Conservation (phyloP, 345 rosid genomes). For the Moricandia arvensis region DNA sequence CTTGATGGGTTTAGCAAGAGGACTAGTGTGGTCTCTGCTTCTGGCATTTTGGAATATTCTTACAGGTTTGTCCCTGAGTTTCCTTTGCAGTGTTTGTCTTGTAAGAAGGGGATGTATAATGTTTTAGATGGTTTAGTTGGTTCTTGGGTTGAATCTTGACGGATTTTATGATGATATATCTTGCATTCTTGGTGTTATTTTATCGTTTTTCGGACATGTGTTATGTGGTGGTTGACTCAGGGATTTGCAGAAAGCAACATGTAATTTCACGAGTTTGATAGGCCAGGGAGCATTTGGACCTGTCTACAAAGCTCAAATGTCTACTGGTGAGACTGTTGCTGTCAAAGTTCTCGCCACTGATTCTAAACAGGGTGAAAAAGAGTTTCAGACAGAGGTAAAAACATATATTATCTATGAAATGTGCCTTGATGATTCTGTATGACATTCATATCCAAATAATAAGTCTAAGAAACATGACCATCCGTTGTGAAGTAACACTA, state of each 20-base stretch:
- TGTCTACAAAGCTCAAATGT: conserved; percentile 96
- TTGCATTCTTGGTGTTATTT: conserved; percentile 7
- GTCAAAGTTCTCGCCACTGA: conserved; percentile 94
- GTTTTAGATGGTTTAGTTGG: neutral
- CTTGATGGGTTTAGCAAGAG: conserved; percentile 67
- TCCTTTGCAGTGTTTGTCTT: neutral
- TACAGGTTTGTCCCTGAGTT: conserved; percentile 54
- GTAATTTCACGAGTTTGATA: conserved; percentile 78
- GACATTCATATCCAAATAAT: neutral
- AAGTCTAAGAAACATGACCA: neutral
- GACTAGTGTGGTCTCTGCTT: conserved; percentile 56
- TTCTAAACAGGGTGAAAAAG: conserved; percentile 98
- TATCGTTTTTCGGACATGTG: neutral
- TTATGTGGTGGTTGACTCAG: conserved; percentile 40
- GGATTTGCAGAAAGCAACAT: conserved; percentile 96
- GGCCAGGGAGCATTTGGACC: conserved; percentile 96
- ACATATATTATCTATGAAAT: neutral
- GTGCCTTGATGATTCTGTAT: neutral
- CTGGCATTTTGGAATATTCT: conserved; percentile 94
- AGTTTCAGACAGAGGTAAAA: conserved; percentile 93
- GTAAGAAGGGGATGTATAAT: neutral
- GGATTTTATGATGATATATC: neutral
- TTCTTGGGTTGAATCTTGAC: neutral
- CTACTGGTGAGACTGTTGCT: conserved; percentile 87
- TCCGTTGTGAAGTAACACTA: neutral